phyloP scores from a whole-genome alignment of 176 grass and related monocot genomes.

The Coix lacrymajobi region DNA sequence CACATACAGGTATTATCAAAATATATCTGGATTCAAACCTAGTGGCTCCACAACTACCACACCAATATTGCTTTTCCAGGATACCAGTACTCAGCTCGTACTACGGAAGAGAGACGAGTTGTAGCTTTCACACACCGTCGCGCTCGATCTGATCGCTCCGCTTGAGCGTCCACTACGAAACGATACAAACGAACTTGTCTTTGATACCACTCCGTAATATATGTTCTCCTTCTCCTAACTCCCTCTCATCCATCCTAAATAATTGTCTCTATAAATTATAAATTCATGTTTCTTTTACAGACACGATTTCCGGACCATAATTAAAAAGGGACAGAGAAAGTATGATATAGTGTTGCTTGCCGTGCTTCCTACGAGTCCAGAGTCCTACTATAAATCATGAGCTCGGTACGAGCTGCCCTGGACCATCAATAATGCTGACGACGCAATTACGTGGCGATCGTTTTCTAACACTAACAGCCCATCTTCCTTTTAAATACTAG shows the following conservation, averaged over 20 bases:
- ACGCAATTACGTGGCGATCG: background rate
- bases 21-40: too few species aligned
- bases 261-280: too few species aligned
- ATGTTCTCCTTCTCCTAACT: too few species aligned
- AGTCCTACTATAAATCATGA: background rate
- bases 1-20: too few species aligned
- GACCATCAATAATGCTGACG: constrained; percentile 13
- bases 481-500: background rate
- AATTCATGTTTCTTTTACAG: too few species aligned
- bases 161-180: constrained; percentile 8
- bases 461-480: background rate
- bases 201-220: background rate
- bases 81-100: background rate
- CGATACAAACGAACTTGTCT: constrained; percentile 17
- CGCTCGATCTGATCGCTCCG: constrained; percentile 17
- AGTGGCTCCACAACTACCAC: too few species aligned
- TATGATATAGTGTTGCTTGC: too few species aligned
- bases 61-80: too few species aligned
- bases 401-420: background rate
- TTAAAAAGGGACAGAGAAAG: too few species aligned
- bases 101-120: background rate
- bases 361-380: background rate
- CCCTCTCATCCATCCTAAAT: too few species aligned
- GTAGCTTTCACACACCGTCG: constrained; percentile 9
- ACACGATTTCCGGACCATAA: too few species aligned